Conservation (phyloP, 2,329 filamentous ascomycete genomes). For the Amesomyces nigricolor region DNA sequence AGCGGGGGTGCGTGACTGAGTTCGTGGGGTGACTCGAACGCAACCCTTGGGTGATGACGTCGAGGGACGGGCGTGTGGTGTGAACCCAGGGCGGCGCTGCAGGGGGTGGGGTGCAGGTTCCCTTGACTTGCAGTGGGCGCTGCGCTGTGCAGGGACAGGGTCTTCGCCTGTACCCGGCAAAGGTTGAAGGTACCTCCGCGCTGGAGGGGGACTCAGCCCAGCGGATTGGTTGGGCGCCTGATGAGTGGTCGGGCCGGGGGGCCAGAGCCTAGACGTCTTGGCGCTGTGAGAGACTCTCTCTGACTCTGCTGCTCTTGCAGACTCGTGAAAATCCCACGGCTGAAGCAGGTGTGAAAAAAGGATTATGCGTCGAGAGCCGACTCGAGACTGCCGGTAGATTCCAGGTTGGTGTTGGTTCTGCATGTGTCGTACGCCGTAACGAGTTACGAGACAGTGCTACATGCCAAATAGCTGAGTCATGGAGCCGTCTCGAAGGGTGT, state of each 20-base stretch:
- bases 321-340: conserved; percentile 6
- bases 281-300: conserved; percentile 2
- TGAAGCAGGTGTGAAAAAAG: background rate
- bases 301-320: conserved; percentile 6
- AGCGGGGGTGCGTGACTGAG: conserved; percentile 3
- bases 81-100: background rate
- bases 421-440: no score
- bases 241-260: background rate
- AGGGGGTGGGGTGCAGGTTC: background rate
- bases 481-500: no score
- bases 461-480: no score
- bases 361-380: background rate
- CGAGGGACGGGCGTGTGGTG: background rate
- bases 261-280: conserved; percentile 6
- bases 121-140: background rate
- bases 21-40: conserved; percentile 4
- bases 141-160: conserved; percentile 5
- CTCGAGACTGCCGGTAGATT: conserved; percentile 1
- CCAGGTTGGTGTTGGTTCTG: background rate
- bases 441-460: no score
- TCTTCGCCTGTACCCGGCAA: background rate
- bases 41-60: background rate
- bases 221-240: background rate
- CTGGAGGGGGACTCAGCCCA: background rate
- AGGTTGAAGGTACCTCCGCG: background rate